Evolutionary conservation across 345 rosid species (phyloP).

Genomic region (Boechera stricta): DNA sequence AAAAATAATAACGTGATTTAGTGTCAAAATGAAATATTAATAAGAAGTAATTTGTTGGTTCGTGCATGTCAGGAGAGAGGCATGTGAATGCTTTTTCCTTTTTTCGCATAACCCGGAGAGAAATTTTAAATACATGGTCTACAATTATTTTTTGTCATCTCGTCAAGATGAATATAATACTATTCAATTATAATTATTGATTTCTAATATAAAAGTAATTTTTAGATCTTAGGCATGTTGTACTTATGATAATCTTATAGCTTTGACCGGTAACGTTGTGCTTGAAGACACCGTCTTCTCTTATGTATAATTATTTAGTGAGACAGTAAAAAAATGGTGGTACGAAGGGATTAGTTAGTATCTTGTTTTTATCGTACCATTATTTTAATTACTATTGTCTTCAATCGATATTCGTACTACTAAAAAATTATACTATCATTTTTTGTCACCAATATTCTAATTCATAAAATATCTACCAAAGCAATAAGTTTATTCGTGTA

Average conservation of each 20-base stretch:
- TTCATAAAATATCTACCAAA: background rate
- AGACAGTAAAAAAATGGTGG: background rate
- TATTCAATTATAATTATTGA: background rate
- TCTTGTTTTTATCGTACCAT: background rate
- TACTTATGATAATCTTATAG: background rate
- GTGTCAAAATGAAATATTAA: conserved; percentile 22
- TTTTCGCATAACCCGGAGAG: conserved; percentile 38
- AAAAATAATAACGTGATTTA: conserved; percentile 26
- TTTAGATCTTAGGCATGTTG: conserved; percentile 3
- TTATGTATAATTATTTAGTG: background rate
- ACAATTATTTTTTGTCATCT: background rate
- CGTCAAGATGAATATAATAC: background rate
- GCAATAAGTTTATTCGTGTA: background rate
- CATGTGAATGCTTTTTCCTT: conserved; percentile 40
- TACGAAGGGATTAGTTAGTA: background rate
- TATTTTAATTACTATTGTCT: background rate
- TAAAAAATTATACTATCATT: background rate
- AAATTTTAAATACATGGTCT: conserved; percentile 13
- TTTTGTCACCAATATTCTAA: background rate
- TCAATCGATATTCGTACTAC: background rate
- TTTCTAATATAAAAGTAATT: background rate
- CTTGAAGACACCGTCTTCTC: background rate
- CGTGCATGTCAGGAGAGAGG: conserved; percentile 46
- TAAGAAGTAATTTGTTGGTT: conserved; percentile 34
- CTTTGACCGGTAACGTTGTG: background rate